These are phyloP conservation scores for Viridothelium virens DNA, from an alignment of 495 filamentous ascomycete genomes.

Conservation along the genomic window DNA sequence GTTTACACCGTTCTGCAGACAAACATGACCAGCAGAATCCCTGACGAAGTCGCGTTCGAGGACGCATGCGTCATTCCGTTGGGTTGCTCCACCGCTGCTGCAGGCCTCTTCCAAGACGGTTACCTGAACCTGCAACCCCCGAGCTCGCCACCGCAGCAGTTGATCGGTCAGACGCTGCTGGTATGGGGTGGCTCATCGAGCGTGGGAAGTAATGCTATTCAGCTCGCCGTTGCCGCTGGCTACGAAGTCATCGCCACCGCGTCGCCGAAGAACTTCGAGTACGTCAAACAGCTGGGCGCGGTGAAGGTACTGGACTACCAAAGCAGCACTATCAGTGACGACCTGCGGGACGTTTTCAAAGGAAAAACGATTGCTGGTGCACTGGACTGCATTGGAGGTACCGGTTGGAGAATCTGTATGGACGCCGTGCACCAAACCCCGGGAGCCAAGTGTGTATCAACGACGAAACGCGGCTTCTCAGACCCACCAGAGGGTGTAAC, in stretches of 20 bases:
- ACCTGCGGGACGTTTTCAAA: conserved; percentile 23
- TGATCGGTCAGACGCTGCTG: conserved; percentile 17
- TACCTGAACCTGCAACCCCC: conserved; percentile 22
- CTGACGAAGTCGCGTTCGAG: conserved; percentile 19
- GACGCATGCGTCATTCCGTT: conserved; percentile 23
- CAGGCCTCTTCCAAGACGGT: conserved; percentile 20
- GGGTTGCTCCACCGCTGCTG: conserved; percentile 24
- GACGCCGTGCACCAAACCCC: neutral
- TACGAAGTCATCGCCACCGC: conserved; percentile 26
- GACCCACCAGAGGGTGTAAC: neutral
- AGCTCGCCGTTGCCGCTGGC: conserved; percentile 25
- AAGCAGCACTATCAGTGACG: conserved; percentile 18
- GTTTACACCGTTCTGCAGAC: conserved; percentile 39
- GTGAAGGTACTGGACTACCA: conserved; percentile 24
- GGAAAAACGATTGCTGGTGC: conserved; percentile 22
- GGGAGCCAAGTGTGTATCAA: neutral
- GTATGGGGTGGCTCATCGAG: conserved; percentile 29
- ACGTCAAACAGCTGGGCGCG: conserved; percentile 23
- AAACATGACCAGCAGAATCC: conserved; percentile 20
- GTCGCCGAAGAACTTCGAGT: conserved; percentile 21
- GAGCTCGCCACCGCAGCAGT: neutral
- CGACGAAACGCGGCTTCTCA: neutral
- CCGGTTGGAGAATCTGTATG: neutral
- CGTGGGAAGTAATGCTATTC: conserved; percentile 28
- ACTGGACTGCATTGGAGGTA: conserved; percentile 4